Evolutionary conservation across 352 stramenopile species (phyloP), one percentile per base, ranked within the genome.

Genomic region (Pythium aphanidermatum): DNA sequence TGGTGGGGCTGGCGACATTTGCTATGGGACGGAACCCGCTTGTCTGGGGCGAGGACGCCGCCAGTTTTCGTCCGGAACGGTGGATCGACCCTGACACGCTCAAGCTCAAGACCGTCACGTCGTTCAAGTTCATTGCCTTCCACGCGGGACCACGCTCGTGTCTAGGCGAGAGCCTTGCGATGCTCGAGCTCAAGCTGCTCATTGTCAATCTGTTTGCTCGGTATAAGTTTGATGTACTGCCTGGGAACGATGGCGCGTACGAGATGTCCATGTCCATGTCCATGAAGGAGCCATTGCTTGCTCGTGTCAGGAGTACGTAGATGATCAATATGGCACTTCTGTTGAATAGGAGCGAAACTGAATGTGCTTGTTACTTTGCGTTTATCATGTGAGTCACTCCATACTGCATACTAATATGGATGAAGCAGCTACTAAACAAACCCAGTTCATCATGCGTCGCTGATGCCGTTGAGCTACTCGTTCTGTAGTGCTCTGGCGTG

Each of bases 171-270:
- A 72, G 73, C 19, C 56, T 96, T 0, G 83, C 85, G 14, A 80
- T 93, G 60, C 51, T 92, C 2, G 75, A 95, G 64, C 87, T 92
- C 60, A 91, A 92, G 63, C 49, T 92, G 32, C 63, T 86, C 10
- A 46, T 85, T 11, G 52, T 64, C 3, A 58, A 60, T 4, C 36
- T 95, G 20, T 29, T 95, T 19, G 60, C 58, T 27, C 76, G 74
- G 29, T 92, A 89, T 25, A 44, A 71, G 17, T 41, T 93, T 11
- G 23, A 68, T 19, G 30, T 81, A 7, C 14, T 62, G 21, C 50
- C 63, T 3, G 46, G 48, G 0, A 46, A 80, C 29, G 16, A 50
- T 0, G 41, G 80, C 34, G 78, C 57, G 41, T 83, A 76, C 55
- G 68, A 65, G 14, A 35, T 65, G 14, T 86, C 71, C 17, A 31